These are phyloP conservation scores for Ettlia oleoabundans DNA, from an alignment of 139 green algal genomes.

Conservation along the genomic window DNA sequence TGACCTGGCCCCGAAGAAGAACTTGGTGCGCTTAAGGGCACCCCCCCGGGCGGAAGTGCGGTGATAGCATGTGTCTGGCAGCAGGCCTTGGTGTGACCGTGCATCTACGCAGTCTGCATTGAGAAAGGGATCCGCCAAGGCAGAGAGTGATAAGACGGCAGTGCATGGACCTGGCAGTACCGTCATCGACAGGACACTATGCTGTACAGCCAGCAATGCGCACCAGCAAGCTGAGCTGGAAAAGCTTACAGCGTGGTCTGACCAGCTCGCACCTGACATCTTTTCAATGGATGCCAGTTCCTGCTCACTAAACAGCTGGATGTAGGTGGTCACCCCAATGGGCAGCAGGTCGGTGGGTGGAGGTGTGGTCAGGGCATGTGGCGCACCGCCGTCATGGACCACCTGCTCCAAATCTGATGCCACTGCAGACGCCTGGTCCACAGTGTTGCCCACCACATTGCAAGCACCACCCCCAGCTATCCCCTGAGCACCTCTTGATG, in stretches of 20 bases:
- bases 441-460: too few relatives aligned
- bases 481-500: too few relatives aligned
- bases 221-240: not conserved
- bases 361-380: not conserved
- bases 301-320: constrained; percentile 34
- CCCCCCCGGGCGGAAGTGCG: constrained; percentile 40
- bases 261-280: not conserved
- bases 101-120: constrained; percentile 48
- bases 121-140: not conserved
- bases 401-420: too few relatives aligned
- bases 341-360: constrained; percentile 45
- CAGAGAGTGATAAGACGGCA: not conserved
- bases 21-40: constrained; percentile 72
- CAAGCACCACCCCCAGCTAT: too few relatives aligned
- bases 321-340: constrained; percentile 72
- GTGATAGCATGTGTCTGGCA: constrained; percentile 66
- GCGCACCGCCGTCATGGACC: too few relatives aligned
- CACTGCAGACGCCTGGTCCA: too few relatives aligned
- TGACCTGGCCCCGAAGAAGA: constrained; percentile 74
- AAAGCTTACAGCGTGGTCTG: not conserved
- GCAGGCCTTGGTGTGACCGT: constrained; percentile 9
- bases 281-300: constrained; percentile 66
- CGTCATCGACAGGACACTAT: too few relatives aligned
- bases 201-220: too few relatives aligned
- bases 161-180: too few relatives aligned